A percentile compares a stretch with the other conserved stretches of the same genome.
Evolutionary conservation across 306 rosid species (phyloP).

Genomic region (Dicorynia guianensis): DNA sequence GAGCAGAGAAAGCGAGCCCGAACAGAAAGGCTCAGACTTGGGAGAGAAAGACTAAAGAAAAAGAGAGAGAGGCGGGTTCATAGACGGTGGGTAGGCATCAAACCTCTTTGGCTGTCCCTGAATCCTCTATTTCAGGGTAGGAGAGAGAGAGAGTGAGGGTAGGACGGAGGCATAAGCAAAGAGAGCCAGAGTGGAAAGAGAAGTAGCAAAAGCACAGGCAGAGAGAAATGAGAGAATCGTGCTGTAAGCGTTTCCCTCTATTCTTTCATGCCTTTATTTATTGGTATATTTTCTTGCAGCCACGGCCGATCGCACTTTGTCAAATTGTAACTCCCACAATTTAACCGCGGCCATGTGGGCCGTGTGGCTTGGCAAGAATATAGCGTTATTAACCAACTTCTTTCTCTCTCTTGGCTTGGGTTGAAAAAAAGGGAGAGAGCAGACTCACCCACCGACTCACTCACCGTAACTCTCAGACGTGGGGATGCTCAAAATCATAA

Average conservation of each 20-base stretch:
- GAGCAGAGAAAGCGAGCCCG: conserved; percentile 50
- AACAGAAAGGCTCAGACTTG: conserved; percentile 45
- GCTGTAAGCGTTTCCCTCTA: conserved; percentile 39
- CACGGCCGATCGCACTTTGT: background rate
- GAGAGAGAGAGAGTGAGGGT: conserved; percentile 27
- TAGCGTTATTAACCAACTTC: background rate
- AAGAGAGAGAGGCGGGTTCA: background rate
- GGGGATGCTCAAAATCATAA: conserved; percentile 14
- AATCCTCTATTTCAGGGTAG: conserved; percentile 50
- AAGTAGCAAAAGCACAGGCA: background rate
- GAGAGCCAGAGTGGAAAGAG: background rate
- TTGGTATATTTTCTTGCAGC: conserved; percentile 39
- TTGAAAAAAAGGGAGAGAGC: background rate
- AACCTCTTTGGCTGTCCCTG: conserved; percentile 34
- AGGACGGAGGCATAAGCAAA: conserved; percentile 39
- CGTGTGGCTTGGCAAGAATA: conserved; percentile 6
- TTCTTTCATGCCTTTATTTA: conserved; percentile 56
- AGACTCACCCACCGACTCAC: background rate
- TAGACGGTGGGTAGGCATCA: conserved; percentile 47
- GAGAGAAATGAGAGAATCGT: conserved; percentile 1
- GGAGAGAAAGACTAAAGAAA: conserved; percentile 31
- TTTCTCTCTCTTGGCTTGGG: background rate
- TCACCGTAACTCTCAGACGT: background rate
- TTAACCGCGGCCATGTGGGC: conserved; percentile 37
- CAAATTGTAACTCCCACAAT: conserved; percentile 22